These are phyloP conservation scores for Saturnispora galanensis DNA, from an alignment of 805 yeast genomes.

Conservation along the genomic window DNA sequence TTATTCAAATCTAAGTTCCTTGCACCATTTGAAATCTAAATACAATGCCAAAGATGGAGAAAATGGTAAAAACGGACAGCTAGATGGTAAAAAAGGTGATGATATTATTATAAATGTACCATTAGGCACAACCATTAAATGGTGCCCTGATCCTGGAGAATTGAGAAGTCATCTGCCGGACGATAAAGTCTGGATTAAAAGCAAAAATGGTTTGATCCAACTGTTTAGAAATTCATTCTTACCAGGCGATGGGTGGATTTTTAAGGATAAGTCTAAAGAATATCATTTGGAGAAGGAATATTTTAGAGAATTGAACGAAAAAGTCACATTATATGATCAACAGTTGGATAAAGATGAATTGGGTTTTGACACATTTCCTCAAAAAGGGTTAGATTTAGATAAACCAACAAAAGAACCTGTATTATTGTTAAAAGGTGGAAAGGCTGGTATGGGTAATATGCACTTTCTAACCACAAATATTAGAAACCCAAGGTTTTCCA, in stretches of 20 bases:
- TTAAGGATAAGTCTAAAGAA: conserved; percentile 66
- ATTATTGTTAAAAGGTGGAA: conserved; percentile 71
- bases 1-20: conserved; percentile 55
- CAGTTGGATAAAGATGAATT: conserved; percentile 49
- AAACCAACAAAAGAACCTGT: conserved; percentile 56
- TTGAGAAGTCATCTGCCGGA: conserved; percentile 22
- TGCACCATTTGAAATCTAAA: conserved; percentile 57
- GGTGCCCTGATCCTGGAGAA: conserved; percentile 68
- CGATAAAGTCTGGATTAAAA: conserved; percentile 4
- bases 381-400: conserved; percentile 68
- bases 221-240: conserved; percentile 50
- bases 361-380: conserved; percentile 60
- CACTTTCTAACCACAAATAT: conserved; percentile 78
- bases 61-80: conserved; percentile 62
- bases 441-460: conserved; percentile 95
- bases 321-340: conserved; percentile 57
- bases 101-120: conserved; percentile 82
- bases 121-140: conserved; percentile 76
- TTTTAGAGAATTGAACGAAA: conserved; percentile 53
- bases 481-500: conserved; percentile 85
- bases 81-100: conserved; percentile 79
- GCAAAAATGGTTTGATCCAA: conserved; percentile 35
- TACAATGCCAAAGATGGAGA: conserved; percentile 68
- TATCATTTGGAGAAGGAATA: conserved; percentile 58
- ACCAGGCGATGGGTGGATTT: conserved; percentile 84